Evolutionary conservation across 148 eudicot genomes (phyloP).

Genomic region (Spergularia bocconei): DNA sequence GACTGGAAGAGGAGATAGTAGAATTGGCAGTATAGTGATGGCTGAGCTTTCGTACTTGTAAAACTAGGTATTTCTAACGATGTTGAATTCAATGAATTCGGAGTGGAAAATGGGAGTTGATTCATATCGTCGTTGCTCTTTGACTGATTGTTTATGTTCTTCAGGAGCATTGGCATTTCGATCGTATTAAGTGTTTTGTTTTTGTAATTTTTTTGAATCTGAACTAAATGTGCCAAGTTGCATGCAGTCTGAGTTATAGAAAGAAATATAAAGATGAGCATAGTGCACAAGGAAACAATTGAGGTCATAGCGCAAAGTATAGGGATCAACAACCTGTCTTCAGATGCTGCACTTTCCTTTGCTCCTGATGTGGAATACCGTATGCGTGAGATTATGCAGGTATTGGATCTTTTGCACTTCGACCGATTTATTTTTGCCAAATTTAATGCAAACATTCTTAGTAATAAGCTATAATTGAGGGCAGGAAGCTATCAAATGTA

Average conservation of each 20-base stretch:
- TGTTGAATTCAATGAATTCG: no score
- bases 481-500: conserved; percentile 80
- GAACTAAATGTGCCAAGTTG: conserved; percentile 11
- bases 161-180: neutral
- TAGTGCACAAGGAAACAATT: conserved; percentile 67
- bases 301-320: conserved; percentile 73
- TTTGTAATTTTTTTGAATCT: neutral
- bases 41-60: no score
- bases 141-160: neutral
- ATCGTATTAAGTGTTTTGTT: neutral
- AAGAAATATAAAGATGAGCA: conserved; percentile 44
- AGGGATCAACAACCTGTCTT: conserved; percentile 57
- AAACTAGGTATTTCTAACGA: no score
- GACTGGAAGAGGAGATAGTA: no score
- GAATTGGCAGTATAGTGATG: no score
- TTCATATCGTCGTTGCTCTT: neutral
- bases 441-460: neutral
- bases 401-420: conserved; percentile 9
- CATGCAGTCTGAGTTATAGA: neutral
- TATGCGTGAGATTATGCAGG: conserved; percentile 86
- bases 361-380: conserved; percentile 81
- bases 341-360: conserved; percentile 66
- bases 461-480: conserved; percentile 8
- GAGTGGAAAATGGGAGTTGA: neutral
- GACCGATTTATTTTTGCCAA: neutral